A percentile compares a stretch with the other conserved stretches of the same genome.
Conservation (phyloP, 2,329 filamentous ascomycete genomes). For the Nemania sp. region DNA sequence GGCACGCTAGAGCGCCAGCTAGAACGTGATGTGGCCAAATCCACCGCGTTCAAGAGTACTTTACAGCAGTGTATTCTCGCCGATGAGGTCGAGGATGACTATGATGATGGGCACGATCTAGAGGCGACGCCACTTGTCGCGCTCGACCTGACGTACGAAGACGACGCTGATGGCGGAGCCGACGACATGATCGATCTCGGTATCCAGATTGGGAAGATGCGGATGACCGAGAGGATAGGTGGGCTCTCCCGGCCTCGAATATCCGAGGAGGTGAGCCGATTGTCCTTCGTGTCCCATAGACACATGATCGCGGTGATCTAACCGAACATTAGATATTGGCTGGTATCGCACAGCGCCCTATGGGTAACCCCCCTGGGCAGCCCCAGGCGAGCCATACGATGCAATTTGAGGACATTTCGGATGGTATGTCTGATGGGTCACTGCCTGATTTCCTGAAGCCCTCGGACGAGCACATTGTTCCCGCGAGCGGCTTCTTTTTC, state of each 20-base stretch:
- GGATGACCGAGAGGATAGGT: slow-evolving; percentile 79
- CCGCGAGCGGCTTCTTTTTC: slow-evolving; percentile 76
- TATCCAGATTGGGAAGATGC: slow-evolving; percentile 77
- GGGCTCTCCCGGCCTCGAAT: slow-evolving; percentile 78
- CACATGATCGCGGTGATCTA: slow-evolving; percentile 12
- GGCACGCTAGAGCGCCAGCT: slow-evolving; percentile 76
- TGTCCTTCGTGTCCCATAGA: slow-evolving; percentile 19
- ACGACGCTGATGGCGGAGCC: slow-evolving; percentile 63
- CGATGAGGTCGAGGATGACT: slow-evolving; percentile 67
- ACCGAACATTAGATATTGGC: slow-evolving; percentile 51
- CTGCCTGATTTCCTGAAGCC: slow-evolving; percentile 71
- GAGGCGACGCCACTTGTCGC: slow-evolving; percentile 72
- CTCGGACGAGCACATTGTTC: slow-evolving; percentile 74
- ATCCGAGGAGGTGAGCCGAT: slow-evolving; percentile 71
- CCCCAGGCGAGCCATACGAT: slow-evolving; percentile 41
- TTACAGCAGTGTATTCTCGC: slow-evolving; percentile 57
- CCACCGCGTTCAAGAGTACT: slow-evolving; percentile 48
- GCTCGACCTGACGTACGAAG: slow-evolving; percentile 76
- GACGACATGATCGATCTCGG: slow-evolving; percentile 79
- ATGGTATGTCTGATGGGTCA: slow-evolving; percentile 46
- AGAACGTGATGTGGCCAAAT: slow-evolving; percentile 73
- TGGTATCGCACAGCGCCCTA: slow-evolving; percentile 48
- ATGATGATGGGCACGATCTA: slow-evolving; percentile 70
- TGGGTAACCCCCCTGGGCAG: slow-evolving; percentile 36
- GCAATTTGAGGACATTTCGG: slow-evolving; percentile 43